phyloP scores from a whole-genome alignment of 352 stramenopile genomes.

The Globisporangium spiculum region DNA sequence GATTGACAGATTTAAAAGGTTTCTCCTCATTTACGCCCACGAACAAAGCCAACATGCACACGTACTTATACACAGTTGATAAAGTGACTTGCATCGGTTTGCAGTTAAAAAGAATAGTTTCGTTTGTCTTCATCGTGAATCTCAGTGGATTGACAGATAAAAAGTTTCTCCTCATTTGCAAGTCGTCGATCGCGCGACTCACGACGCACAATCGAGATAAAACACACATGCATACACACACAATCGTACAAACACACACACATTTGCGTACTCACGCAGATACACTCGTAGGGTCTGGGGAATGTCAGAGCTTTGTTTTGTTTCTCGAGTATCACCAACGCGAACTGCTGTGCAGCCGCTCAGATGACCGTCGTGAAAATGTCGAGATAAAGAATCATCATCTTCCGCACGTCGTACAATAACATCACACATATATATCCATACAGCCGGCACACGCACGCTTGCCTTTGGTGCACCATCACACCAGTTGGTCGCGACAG shows the following conservation, averaged over 20 bases:
- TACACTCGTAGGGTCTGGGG: conserved; percentile 26
- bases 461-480: too few relatives aligned
- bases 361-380: conserved; percentile 91
- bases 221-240: conserved; percentile 11
- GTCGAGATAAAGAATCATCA: conserved; percentile 87
- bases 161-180: conserved; percentile 70
- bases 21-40: conserved; percentile 64
- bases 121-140: conserved; percentile 67
- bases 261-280: conserved; percentile 3
- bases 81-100: conserved; percentile 52
- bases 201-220: conserved; percentile 10
- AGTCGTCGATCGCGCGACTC: conserved; percentile 7
- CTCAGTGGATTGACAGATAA: conserved; percentile 81
- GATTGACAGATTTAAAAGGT: conserved; percentile 72
- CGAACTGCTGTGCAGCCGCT: conserved; percentile 37
- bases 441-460: conserved; percentile 11
- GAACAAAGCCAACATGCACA: conserved; percentile 5
- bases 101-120: conserved; percentile 88
- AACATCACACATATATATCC: conserved; percentile 7
- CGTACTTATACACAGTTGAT: not conserved
- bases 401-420: conserved; percentile 43
- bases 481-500: too few relatives aligned
- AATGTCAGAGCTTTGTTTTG: conserved; percentile 81
- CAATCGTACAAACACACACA: conserved; percentile 12
- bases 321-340: conserved; percentile 87